Evolutionary conservation across 306 rosid species (phyloP).

Genomic region (Cucumis sativus): DNA sequence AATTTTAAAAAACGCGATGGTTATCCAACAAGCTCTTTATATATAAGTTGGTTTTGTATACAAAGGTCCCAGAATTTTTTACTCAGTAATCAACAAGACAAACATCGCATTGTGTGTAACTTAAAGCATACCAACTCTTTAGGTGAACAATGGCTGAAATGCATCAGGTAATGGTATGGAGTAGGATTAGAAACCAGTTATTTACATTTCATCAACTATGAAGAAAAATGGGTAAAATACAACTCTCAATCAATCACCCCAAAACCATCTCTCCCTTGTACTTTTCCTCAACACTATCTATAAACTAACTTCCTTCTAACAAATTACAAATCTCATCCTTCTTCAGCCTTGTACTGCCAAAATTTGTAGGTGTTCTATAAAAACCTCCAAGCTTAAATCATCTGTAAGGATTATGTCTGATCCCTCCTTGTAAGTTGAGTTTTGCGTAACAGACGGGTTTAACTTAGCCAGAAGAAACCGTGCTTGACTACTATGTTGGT

Average conservation of each 20-base stretch:
- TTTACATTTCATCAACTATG: conserved; percentile 7
- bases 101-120: not conserved
- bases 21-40: too few relatives aligned
- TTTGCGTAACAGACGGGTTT: conserved; percentile 86
- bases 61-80: not conserved
- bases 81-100: not conserved
- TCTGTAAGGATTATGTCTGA: conserved; percentile 75
- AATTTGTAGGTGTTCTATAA: conserved; percentile 71
- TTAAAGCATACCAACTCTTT: not conserved
- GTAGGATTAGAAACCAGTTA: conserved; percentile 1
- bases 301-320: not conserved
- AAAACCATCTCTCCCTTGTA: not conserved
- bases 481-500: conserved; percentile 83
- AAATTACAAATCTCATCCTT: not conserved
- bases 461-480: conserved; percentile 91
- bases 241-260: not conserved
- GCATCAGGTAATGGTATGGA: not conserved
- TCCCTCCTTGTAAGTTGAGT: conserved; percentile 59
- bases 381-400: conserved; percentile 83
- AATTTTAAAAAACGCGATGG: too few relatives aligned
- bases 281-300: not conserved
- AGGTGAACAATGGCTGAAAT: not conserved
- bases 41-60: not conserved
- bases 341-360: conserved; percentile 66
- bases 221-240: not conserved